These are phyloP conservation scores for Penicillium crustosum DNA, from an alignment of 2,329 filamentous ascomycete genomes.

Conservation along the genomic window DNA sequence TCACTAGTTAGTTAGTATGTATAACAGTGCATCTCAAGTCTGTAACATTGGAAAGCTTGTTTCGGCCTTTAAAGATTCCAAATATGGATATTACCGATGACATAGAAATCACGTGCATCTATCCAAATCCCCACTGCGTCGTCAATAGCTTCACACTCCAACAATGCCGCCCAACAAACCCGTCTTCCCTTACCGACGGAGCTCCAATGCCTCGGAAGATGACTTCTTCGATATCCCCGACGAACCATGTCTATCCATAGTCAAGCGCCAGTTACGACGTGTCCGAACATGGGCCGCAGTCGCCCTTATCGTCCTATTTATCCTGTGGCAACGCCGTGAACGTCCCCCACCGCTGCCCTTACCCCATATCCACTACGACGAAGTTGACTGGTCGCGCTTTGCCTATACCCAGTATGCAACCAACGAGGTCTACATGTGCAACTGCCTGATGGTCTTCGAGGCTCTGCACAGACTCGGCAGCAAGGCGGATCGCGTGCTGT, in stretches of 20 bases:
- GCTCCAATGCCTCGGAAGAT: conserved; percentile 33
- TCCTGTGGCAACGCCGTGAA: conserved; percentile 28
- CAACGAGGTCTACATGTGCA: conserved; percentile 44
- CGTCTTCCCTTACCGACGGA: conserved; percentile 29
- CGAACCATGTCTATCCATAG: conserved; percentile 29
- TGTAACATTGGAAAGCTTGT: not conserved
- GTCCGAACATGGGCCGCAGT: conserved; percentile 33
- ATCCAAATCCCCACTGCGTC: not conserved
- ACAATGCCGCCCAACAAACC: conserved; percentile 16
- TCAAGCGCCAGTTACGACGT: conserved; percentile 35
- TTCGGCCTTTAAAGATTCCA: not conserved
- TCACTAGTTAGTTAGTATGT: too few relatives aligned
- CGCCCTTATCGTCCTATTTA: conserved; percentile 25
- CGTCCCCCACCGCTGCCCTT: conserved; percentile 19
- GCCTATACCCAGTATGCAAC: conserved; percentile 48
- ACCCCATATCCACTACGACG: conserved; percentile 33
- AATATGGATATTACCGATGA: not conserved
- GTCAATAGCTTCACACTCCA: conserved; percentile 3
- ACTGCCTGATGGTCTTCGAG: conserved; percentile 46
- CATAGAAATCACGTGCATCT: conserved; percentile 5
- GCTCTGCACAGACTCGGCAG: conserved; percentile 41
- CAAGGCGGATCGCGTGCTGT: conserved; percentile 41
- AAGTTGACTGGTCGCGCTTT: conserved; percentile 44
- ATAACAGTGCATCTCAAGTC: too few relatives aligned
- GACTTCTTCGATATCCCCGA: conserved; percentile 42